Evolutionary conservation across 139 green algal genomes (phyloP).

Genomic region (Haematococcus sp.): DNA sequence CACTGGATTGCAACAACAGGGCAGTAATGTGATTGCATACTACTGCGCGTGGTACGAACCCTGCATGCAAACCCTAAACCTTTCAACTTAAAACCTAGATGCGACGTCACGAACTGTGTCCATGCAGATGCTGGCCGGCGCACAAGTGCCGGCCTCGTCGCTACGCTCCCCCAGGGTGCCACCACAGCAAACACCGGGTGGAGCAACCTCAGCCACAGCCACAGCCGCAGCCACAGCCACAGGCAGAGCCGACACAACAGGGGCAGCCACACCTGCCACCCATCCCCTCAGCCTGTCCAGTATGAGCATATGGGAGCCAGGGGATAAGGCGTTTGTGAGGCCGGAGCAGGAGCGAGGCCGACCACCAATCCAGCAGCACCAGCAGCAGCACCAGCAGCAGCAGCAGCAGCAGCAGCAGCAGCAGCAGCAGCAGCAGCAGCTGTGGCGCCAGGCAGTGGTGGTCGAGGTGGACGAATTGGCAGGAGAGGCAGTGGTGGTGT

Average conservation of each 20-base stretch:
- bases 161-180: not conserved
- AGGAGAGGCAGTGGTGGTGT: not conserved
- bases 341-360: not conserved
- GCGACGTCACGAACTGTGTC: too few relatives aligned
- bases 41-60: too few relatives aligned
- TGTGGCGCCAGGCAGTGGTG: constrained; percentile 1
- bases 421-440: not conserved
- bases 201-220: too few relatives aligned
- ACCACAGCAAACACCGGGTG: too few relatives aligned
- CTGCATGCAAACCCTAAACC: too few relatives aligned
- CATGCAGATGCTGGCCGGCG: constrained; percentile 4
- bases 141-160: not conserved
- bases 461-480: not conserved
- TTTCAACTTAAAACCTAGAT: too few relatives aligned
- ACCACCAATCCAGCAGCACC: not conserved
- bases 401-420: constrained; percentile 12
- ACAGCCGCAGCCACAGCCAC: not conserved
- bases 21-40: too few relatives aligned
- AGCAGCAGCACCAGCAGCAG: constrained; percentile 7
- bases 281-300: too few relatives aligned
- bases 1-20: too few relatives aligned
- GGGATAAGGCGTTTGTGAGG: not conserved
- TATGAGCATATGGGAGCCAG: too few relatives aligned
- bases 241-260: not conserved
- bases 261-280: too few relatives aligned